Percentiles rank a stretch among this genome's conserved stretches.
These are phyloP conservation scores for Psilocybe azurescens DNA, from an alignment of 768 basidiomycete species.

Conservation along the genomic window DNA sequence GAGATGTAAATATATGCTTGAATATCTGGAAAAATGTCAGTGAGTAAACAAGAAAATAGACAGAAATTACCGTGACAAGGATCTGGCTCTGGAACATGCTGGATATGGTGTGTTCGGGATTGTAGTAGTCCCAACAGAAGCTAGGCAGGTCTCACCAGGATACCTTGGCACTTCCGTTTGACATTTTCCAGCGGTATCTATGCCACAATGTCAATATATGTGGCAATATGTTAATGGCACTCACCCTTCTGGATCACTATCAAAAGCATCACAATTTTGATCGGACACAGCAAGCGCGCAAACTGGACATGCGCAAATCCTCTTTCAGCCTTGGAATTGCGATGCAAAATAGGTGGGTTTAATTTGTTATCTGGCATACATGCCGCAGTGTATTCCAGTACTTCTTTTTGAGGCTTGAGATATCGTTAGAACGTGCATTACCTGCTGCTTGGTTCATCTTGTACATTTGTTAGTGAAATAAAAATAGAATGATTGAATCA, in stretches of 20 bases:
- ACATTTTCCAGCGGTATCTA: background rate
- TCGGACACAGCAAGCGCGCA: background rate
- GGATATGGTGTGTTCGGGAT: background rate
- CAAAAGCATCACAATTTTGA: background rate
- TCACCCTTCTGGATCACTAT: background rate
- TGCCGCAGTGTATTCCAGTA: background rate
- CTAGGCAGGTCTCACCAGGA: background rate
- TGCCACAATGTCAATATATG: background rate
- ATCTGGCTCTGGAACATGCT: background rate
- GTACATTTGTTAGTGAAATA: background rate
- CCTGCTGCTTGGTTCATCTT: constrained; percentile 1
- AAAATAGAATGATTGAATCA: background rate
- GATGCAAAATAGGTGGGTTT: background rate
- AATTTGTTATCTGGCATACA: background rate
- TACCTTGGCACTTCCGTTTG: background rate
- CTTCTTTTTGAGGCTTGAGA: background rate
- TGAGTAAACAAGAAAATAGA: background rate
- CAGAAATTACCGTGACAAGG: constrained; percentile 2
- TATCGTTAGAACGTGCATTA: background rate
- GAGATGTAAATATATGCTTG: constrained; percentile 1
- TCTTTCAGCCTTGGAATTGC: background rate
- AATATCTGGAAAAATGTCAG: background rate
- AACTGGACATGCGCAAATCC: background rate
- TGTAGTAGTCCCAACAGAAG: background rate
- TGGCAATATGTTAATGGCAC: too few species aligned